Conservation (phyloP, 176 grass and related monocot genomes). For the Cenchrus purpureus region DNA sequence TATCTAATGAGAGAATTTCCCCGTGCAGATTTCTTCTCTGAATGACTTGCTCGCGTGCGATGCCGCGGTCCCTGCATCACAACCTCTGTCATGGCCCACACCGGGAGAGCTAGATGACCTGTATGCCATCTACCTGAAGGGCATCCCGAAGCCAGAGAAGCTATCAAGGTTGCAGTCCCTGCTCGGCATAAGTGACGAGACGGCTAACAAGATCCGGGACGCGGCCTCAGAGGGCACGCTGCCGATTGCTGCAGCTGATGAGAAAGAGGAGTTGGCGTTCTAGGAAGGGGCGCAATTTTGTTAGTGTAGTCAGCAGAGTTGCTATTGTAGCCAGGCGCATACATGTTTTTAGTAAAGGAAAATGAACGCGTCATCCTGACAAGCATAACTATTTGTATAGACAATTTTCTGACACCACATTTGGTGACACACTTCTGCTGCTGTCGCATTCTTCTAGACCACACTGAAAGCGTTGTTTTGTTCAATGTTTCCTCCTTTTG, state of each 20-base stretch:
- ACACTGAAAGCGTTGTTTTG: slow-evolving; percentile 20
- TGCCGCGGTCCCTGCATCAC: slow-evolving; percentile 56
- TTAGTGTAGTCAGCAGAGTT: slow-evolving; percentile 66
- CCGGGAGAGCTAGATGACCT: slow-evolving; percentile 76
- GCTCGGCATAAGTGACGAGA: slow-evolving; percentile 68
- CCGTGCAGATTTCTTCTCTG: slow-evolving; percentile 69
- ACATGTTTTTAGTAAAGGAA: slow-evolving; percentile 40
- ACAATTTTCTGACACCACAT: slow-evolving; percentile 38
- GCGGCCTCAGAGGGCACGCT: slow-evolving; percentile 65
- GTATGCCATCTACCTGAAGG: slow-evolving; percentile 82
- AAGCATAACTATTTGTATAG: slow-evolving; percentile 56
- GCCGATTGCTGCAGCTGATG: slow-evolving; percentile 40
- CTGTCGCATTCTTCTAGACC: slow-evolving; percentile 39
- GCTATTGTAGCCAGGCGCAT: slow-evolving; percentile 41
- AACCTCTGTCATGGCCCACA: slow-evolving; percentile 71
- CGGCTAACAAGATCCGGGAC: slow-evolving; percentile 62
- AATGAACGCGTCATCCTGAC: slow-evolving; percentile 24
- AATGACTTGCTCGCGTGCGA: slow-evolving; percentile 96
- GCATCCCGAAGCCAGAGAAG: slow-evolving; percentile 81
- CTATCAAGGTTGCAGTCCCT: slow-evolving; percentile 77
- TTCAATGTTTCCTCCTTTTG: not conserved
- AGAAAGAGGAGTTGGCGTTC: slow-evolving; percentile 85
- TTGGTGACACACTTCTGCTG: slow-evolving; percentile 27
- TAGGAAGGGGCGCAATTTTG: slow-evolving; percentile 58
- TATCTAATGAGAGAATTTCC: not conserved